Evolutionary conservation across 2,329 filamentous ascomycete genomes (phyloP), one percentile per base, ranked within the genome.

Genomic region (Fusarium sp.): DNA sequence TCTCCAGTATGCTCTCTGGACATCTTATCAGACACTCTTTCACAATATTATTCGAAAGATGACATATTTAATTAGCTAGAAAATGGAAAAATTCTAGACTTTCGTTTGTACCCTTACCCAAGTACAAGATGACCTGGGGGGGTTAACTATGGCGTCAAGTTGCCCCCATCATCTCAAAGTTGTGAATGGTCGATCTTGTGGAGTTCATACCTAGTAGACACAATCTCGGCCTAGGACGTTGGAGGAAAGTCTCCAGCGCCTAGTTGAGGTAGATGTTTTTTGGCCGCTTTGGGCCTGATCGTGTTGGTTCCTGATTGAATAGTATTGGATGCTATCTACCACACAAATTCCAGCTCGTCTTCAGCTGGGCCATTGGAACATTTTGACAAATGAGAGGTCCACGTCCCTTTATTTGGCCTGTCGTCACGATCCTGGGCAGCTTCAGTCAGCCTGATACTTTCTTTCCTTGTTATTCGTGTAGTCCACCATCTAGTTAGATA

Each of bases 271-370:
- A 23, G 23, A 23, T 23, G n/a, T 58, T 9, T 49, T 40, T 67
- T 37, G 26, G 53, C 63, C 63, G 45, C 32, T 44, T 48, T 42
- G 23, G 57, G 62, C 45, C 49, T 27, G 26, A 41, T 18, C 32
- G 26, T 38, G 30, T 30, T 30, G 7, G 10, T 30, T 30, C 30
- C 30, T 30, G 30, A 9, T 38, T n/a, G 17, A 38, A 38, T 18
- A 33, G 48, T 38, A 27, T 38, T 35, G 17, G 48, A 33, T 32
- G 32, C 44, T 32, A 57, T 63, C 37, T 55, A 41, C 23, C 32
- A 42, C 42, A 40, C 45, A 44, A 71, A 69, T 71, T 71, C 68
- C 68, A 69, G 42, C 32, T 46, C 44, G 33, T 33, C 17, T 41
- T 59, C 44, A 42, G 40, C 42, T 55, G 15, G 14, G 17, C 44